A percentile compares a stretch with the other conserved stretches of the same genome.
These are phyloP conservation scores for Arachnomyces sp. DNA, from an alignment of 2,329 filamentous ascomycete genomes.

Conservation along the genomic window DNA sequence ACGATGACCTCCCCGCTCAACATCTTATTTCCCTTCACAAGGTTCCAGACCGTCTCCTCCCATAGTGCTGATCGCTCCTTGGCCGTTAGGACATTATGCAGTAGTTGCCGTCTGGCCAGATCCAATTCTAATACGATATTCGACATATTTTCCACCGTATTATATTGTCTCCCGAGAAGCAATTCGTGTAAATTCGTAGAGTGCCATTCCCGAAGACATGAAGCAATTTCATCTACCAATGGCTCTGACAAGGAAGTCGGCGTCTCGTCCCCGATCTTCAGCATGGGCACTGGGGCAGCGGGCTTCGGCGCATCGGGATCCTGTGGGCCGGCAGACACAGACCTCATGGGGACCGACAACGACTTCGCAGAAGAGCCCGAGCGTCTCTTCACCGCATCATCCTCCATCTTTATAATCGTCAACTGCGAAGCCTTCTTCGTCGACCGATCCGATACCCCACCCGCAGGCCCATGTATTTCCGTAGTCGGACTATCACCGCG, in stretches of 20 bases:
- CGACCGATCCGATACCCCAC: slow-evolving; percentile 11
- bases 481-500: no score
- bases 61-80: slow-evolving; percentile 74
- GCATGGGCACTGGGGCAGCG: slow-evolving; percentile 87
- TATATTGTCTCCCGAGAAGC: slow-evolving; percentile 74
- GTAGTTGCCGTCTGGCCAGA: slow-evolving; percentile 74
- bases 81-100: slow-evolving; percentile 86
- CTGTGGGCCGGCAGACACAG: slow-evolving; percentile 35
- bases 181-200: slow-evolving; percentile 93
- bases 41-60: slow-evolving; percentile 89
- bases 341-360: slow-evolving; percentile 27
- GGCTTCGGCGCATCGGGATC: slow-evolving; percentile 63
- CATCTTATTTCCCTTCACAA: slow-evolving; percentile 90
- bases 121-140: slow-evolving; percentile 76
- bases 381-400: slow-evolving; percentile 23
- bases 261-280: slow-evolving; percentile 96
- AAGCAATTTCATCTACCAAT: slow-evolving; percentile 93
- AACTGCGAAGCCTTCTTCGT: slow-evolving; percentile 31
- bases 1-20: slow-evolving; percentile 92
- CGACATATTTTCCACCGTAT: slow-evolving; percentile 71
- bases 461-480: slow-evolving; percentile 16
- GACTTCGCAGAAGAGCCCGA: slow-evolving; percentile 23
- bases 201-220: slow-evolving; percentile 95
- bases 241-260: slow-evolving; percentile 84
- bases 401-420: slow-evolving; percentile 30